Evolutionary conservation across 495 filamentous ascomycete species (phyloP), one percentile per base, ranked within the genome.

Genomic region (Polyplosphaeria fusca): DNA sequence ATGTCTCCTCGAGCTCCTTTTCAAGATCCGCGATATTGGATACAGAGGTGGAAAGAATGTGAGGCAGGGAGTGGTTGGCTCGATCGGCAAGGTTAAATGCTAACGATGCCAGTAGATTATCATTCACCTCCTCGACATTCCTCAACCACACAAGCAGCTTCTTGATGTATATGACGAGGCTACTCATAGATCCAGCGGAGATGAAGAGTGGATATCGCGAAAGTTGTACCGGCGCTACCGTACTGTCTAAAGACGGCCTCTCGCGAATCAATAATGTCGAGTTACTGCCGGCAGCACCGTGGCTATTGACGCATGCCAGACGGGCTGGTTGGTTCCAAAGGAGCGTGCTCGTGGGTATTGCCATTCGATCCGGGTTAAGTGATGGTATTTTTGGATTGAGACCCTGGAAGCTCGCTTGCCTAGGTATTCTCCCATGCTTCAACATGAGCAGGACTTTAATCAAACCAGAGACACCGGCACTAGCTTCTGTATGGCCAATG

Each of bases 391-490:
- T 41, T 1, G 27, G 57, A 20, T 55, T 60, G 19, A 60, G 16
- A 1, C 4, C 32, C 1, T n/a, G 4, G 40, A 28, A 24, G 19
- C 43, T 49, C 4, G 57, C 57, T 24, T 54, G 57, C 2, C 28
- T 40, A 14, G 57, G 49, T 39, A 60, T 54, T 11, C 5, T 12
- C 14, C n/a, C 24, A 3, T 55, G 9, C 3, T 75, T 68, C 13
- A 83, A 75, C 77, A 81, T 80, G 12, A 74, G 50, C 14, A 76
- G 56, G 1, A 66, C 60, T 35, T 76, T 77, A 42, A 74, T 71
- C 2, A 77, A 47, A 12, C 67, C 65, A 4, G 70, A 69, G 12
- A 76, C 56, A 24, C 70, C 70, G 49, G 63, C 55, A 4, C 48
- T 58, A 2, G 58, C 67, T 44, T 72, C 70, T 0, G 64, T 38